Evolutionary conservation across 2,329 filamentous ascomycete genomes (phyloP).

Genomic region (Penicillium occitanis): DNA sequence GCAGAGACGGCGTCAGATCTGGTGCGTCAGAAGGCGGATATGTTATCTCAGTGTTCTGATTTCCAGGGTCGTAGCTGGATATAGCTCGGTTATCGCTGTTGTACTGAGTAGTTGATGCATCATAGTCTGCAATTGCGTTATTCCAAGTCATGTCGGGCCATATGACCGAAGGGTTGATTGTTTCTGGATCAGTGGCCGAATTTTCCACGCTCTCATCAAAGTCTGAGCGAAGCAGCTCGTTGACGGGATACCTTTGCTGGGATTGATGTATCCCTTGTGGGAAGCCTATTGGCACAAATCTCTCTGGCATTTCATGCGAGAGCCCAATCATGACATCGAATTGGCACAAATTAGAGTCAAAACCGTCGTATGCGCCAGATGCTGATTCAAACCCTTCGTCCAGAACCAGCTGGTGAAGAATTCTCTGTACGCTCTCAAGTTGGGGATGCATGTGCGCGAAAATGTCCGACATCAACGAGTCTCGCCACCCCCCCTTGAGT

Average conservation of each 20-base stretch:
- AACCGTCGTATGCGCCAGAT: background rate
- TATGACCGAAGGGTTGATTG: slow-evolving; percentile 3
- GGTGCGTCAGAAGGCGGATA: background rate
- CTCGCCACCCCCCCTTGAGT: background rate
- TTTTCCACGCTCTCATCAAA: slow-evolving; percentile 1
- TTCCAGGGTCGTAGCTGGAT: background rate
- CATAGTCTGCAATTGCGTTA: background rate
- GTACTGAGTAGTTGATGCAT: background rate
- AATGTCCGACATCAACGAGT: slow-evolving; percentile 11
- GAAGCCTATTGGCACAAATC: background rate
- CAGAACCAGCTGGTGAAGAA: background rate
- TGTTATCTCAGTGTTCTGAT: background rate
- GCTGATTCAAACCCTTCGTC: background rate
- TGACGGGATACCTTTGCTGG: background rate
- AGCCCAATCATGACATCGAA: slow-evolving; percentile 18
- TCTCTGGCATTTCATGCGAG: background rate
- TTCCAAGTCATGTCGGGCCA: background rate
- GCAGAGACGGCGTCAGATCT: background rate
- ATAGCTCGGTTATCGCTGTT: background rate
- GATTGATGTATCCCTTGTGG: background rate
- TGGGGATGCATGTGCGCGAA: slow-evolving; percentile 6
- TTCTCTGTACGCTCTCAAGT: background rate
- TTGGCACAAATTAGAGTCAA: background rate
- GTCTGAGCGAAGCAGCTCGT: slow-evolving; percentile 12
- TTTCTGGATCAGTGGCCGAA: background rate